Conservation (phyloP, 352 stramenopile genomes). For the Elongisporangium prolatum region DNA sequence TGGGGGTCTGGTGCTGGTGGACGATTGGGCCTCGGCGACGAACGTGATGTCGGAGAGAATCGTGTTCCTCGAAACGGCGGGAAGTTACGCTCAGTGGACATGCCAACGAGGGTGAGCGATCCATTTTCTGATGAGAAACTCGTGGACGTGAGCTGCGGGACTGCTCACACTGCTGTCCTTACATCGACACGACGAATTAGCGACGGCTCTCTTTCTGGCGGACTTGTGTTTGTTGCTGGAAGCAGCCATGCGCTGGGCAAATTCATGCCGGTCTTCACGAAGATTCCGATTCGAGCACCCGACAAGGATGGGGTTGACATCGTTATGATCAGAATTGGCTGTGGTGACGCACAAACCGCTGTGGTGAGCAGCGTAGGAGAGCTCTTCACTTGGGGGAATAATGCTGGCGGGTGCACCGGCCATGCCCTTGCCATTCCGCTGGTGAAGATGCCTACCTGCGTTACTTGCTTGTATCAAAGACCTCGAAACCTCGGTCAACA, state of each 20-base stretch:
- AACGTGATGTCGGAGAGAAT: slow-evolving; percentile 50
- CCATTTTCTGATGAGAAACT: slow-evolving; percentile 39
- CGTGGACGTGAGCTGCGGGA: slow-evolving; percentile 66
- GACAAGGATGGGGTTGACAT: slow-evolving; percentile 9
- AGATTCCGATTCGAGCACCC: slow-evolving; percentile 10
- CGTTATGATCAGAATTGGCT: slow-evolving; percentile 41
- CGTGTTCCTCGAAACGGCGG: slow-evolving; percentile 53
- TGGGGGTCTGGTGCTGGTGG: slow-evolving; percentile 73
- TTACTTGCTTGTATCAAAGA: slow-evolving; percentile 56
- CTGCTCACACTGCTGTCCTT: slow-evolving; percentile 54
- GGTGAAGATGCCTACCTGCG: slow-evolving; percentile 35
- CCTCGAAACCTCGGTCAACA: slow-evolving; percentile 47
- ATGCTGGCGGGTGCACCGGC: slow-evolving; percentile 56
- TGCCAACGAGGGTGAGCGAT: slow-evolving; percentile 30
- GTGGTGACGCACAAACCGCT: slow-evolving; percentile 61
- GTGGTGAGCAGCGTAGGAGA: slow-evolving; percentile 59
- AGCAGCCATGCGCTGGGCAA: slow-evolving; percentile 58
- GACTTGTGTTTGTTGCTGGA: slow-evolving; percentile 51
- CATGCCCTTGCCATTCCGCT: slow-evolving; percentile 30
- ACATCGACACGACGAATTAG: slow-evolving; percentile 17
- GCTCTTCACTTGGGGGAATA: slow-evolving; percentile 74
- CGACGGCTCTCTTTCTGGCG: slow-evolving; percentile 16
- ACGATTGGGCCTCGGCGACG: slow-evolving; percentile 66
- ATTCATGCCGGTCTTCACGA: slow-evolving; percentile 57
- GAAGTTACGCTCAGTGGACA: slow-evolving; percentile 31